Evolutionary conservation across 2,329 filamentous ascomycete species (phyloP), one percentile per base, ranked within the genome.

Genomic region (Dactylellina parvicollis): DNA sequence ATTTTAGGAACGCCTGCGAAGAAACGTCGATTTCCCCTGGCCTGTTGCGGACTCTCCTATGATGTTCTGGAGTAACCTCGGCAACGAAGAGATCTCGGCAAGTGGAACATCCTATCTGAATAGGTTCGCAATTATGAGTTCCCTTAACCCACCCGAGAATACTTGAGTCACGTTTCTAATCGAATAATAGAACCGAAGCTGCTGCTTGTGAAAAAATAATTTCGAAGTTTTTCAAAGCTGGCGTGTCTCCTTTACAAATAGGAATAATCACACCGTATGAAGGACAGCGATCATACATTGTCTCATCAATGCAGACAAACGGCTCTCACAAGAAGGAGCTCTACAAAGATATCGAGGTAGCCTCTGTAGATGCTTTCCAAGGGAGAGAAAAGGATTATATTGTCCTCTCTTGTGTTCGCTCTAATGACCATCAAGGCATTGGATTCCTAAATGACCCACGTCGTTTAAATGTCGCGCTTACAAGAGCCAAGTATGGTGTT

Each of bases 11-110:
- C 90, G 95, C 73, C 86, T 98, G 75, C 90, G 94, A 75, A 90
- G 90, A 76, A 94, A 99, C 78, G 92, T 99, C 26, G 95, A 99
- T 81, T 99, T 99, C 80, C 95, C 95, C 10, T 99, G 95, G 95
- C 95, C 95, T 1, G 92, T 96, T 28, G 87, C 85, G 18, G 94
- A 98, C 80, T 92, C 89, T 77, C 95, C 95, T 2, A 99, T 99
- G 95, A 98, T 98, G 95, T 99, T 99, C 83, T 99, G 95, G 95
- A 96, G 92, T 24, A 99, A 99, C 80, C 84, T 97, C 62, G 95
- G 95, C 72, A 96, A 96, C 72, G 95, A 99, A 81, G 95, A 99
- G 81, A 99, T 99, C 55, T 97, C 94, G 4, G 95, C 95, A 0
- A 97, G 93, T 24, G 95, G 95, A 79, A 99, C 95, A 1, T 98